Evolutionary conservation across 2,329 filamentous ascomycete species (phyloP), one percentile per base, ranked within the genome.

Genomic region (Colletotrichum noveboracense): DNA sequence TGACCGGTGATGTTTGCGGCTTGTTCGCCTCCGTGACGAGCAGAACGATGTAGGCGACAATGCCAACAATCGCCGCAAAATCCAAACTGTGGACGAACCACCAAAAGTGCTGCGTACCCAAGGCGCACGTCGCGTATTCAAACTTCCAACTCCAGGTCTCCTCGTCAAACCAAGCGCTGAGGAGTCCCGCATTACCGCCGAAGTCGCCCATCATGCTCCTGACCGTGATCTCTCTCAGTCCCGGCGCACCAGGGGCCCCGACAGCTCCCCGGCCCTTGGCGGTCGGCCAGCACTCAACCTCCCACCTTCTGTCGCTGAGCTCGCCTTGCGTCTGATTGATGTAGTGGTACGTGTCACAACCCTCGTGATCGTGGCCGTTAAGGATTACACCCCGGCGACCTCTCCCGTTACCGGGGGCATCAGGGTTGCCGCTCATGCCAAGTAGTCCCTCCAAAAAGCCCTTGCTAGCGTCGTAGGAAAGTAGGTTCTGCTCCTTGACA

Each of bases 171-270:
- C 96, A 99, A 1, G 94, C 90, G 77, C 94, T 97, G 55, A 99
- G 85, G 56, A 99, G 88, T 0, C 96, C 97, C 0, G 96, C 95
- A 82, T 98, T 97, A 24, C 97, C 97, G n/a, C 92, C 93, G 84
- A 94, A 99, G 72, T 95, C 94, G 71, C 97, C 97, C 97, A 99
- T 99, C 96, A 99, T 98, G 84, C 95, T 98, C 75, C 96, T 93
- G 3, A 99, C 94, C 0, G 97, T 99, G 78, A 98, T 92, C 85
- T 99, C 97, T 32, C 96, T 89, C 7, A 98, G 87, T 1, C 94
- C 94, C 0, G 94, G 91, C 4, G 90, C 79, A 6, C 85, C 87
- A 3, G 84, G 79, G 3, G 83, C 81, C 9, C 83, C 85, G 2
- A 87, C 81, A 26, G 93, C 77, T 75, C 84, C 82, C 14, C 83